Conservation (phyloP, 1,139 yeast genomes). For the Nakaseomyces uthaithaninus region DNA sequence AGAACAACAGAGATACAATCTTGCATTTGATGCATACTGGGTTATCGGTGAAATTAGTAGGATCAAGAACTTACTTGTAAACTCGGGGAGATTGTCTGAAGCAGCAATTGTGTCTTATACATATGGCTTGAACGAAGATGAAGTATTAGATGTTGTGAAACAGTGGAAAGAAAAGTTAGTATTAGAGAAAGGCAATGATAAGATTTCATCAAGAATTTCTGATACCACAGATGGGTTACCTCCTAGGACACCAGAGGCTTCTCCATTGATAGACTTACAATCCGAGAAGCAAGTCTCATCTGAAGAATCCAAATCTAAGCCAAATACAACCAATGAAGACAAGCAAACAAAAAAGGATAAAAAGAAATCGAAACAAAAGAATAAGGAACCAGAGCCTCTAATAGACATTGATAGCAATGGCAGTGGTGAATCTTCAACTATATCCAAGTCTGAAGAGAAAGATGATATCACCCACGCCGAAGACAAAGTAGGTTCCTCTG, state of each 20-base stretch:
- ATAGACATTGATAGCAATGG: conserved; percentile 17
- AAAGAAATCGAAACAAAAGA: not conserved
- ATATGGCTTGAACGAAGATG: conserved; percentile 48
- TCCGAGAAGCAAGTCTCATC: not conserved
- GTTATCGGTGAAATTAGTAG: conserved; percentile 59
- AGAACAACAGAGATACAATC: conserved; percentile 67
- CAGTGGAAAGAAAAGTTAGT: conserved; percentile 60
- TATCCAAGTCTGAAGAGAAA: conserved; percentile 1
- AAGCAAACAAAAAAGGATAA: conserved; percentile 13
- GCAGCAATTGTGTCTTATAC: conserved; percentile 77
- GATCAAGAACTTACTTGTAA: conserved; percentile 58
- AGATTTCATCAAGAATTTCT: conserved; percentile 53
- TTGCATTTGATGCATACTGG: conserved; percentile 94
- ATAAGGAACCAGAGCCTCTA: conserved; percentile 17
- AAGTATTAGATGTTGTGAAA: conserved; percentile 41
- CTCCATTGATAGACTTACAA: conserved; percentile 34
- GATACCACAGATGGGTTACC: conserved; percentile 31
- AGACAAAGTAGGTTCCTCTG: conserved; percentile 10
- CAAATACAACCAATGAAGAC: conserved; percentile 12
- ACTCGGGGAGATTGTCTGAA: conserved; percentile 69
- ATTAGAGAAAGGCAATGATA: conserved; percentile 42
- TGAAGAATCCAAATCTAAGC: conserved; percentile 12
- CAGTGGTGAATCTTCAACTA: conserved; percentile 12
- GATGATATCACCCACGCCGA: conserved; percentile 7
- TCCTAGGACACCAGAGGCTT: conserved; percentile 18